These are phyloP conservation scores for Calonectria leucothoes DNA, from an alignment of 2,329 filamentous ascomycete genomes.

Conservation along the genomic window DNA sequence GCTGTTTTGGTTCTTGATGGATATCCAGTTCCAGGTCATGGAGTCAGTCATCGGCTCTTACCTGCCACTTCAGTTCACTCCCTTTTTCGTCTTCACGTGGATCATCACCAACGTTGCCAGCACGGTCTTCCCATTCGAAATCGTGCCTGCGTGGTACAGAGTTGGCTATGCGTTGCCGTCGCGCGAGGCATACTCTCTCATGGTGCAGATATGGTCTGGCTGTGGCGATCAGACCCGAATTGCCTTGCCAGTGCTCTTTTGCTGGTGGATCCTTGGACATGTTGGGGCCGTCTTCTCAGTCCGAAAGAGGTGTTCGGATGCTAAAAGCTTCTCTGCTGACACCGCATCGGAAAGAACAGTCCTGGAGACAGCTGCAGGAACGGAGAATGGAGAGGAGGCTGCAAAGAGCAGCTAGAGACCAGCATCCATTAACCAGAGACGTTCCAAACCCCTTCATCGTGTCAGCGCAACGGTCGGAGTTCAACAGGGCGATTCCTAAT, in stretches of 20 bases:
- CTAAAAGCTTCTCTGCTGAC: background rate
- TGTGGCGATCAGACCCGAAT: background rate
- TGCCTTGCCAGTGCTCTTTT: background rate
- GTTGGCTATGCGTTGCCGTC: constrained; percentile 3
- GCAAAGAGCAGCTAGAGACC: background rate
- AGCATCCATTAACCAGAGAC: accelerated
- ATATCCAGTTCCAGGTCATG: background rate
- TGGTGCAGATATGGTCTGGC: constrained; percentile 10
- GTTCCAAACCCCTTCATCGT: no score
- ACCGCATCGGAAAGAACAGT: background rate
- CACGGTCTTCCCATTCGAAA: constrained; percentile 13
- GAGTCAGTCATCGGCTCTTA: background rate
- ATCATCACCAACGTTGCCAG: constrained; percentile 20
- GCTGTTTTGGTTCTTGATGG: constrained; percentile 8
- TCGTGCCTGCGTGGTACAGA: constrained; percentile 11
- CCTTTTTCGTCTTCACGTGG: constrained; percentile 23
- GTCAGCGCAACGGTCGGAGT: no score
- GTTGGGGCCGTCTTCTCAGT: background rate
- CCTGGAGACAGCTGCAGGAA: background rate
- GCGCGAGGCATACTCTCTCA: background rate
- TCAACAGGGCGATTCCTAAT: no score
- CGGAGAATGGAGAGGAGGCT: background rate
- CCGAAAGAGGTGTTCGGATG: background rate
- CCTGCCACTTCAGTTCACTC: constrained; percentile 8
- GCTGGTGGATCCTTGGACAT: constrained; percentile 14